Base-by-base conservation (phyloP, 2,329 filamentous ascomycete species). In the Boeremia exigua region DNA sequence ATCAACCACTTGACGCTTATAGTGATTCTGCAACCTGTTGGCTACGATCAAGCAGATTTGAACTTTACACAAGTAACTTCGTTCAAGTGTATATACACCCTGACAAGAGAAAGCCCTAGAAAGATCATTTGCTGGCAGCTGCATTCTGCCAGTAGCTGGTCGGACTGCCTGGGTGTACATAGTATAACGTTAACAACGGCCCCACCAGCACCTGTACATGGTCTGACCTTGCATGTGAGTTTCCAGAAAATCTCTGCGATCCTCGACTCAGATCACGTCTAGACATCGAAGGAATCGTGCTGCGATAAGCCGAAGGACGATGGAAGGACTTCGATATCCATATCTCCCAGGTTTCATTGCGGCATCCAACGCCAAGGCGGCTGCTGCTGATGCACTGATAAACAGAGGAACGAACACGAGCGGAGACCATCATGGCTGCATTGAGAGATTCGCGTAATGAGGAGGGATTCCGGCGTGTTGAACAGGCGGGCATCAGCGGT, bases 401-500 rank as follows among this genome's bases (percentile, higher is more conserved):
- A 42, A 47, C 36, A 46, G 30, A 27, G 25, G 34, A 32, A 25
- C 30, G 32, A 46, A 50, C 40, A 56, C 53, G 42, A 15, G 53
- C 53, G 47, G 47, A 38, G 11, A 43, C 37, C 42, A 23, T 33
- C 8, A 6, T 19, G 7, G 10, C 53, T 36, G 30, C 12, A 37
- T 51, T 23, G 25, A 51, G 53, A 37, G 47, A 38, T 43, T 29
- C 17, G 25, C 23, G 29, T 37, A 42, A 12, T 28, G 42, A 32
- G 36, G 10, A 14, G 11, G 36, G 34, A 17, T 34, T n/a, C 7
- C 33, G n/a, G 17, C 47, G 45, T 54, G 45, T 47, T 30, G 45
- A 50, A 27, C 28, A 9, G 27, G 32, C 53, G 53, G 53, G 29
- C 42, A 56, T 43, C 53, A 42, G 37, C 47, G 47, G 53, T 39